Conservation (phyloP, 495 filamentous ascomycete species). For the Diplogelasinospora grovesii region DNA sequence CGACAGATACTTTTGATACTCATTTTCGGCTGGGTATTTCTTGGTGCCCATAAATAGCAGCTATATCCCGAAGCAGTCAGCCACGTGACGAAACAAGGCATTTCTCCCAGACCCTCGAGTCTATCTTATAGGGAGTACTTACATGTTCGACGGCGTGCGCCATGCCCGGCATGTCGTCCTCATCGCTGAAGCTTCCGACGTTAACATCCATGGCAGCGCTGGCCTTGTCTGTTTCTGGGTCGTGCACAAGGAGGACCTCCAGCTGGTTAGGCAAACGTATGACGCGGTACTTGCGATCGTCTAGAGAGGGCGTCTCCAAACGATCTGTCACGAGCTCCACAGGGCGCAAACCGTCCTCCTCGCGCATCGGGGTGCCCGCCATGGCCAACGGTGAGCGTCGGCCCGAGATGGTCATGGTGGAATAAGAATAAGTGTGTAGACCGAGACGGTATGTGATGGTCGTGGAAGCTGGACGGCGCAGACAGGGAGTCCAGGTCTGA, state of each 20-base stretch:
- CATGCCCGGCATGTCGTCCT: conserved; percentile 86
- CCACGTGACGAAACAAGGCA: no score
- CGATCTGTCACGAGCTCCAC: conserved; percentile 69
- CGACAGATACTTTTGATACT: conserved; percentile 87
- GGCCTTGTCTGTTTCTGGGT: conserved; percentile 93
- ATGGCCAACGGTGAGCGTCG: conserved; percentile 19
- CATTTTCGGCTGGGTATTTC: conserved; percentile 97
- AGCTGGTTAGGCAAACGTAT: conserved; percentile 79
- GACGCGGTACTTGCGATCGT: conserved; percentile 84
- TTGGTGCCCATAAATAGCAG: conserved; percentile 97
- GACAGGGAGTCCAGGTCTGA: conserved; percentile 5
- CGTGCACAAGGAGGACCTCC: conserved; percentile 92
- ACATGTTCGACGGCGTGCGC: conserved; percentile 79
- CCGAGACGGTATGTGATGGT: no score
- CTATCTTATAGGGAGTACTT: conserved; percentile 21
- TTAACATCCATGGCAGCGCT: conserved; percentile 93
- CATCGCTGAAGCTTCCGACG: conserved; percentile 91
- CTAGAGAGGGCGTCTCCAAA: conserved; percentile 79
- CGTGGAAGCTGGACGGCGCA: no score
- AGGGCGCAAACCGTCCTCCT: conserved; percentile 25
- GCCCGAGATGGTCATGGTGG: conserved; percentile 18
- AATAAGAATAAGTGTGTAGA: no score
- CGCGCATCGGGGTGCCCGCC: conserved; percentile 18
- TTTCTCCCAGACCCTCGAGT: no score
- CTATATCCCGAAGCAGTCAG: conserved; percentile 47